Percentiles rank a stretch among this genome's conserved stretches.
Evolutionary conservation across 257 asterid species (phyloP).

Genomic region (Leonotis leonurus): DNA sequence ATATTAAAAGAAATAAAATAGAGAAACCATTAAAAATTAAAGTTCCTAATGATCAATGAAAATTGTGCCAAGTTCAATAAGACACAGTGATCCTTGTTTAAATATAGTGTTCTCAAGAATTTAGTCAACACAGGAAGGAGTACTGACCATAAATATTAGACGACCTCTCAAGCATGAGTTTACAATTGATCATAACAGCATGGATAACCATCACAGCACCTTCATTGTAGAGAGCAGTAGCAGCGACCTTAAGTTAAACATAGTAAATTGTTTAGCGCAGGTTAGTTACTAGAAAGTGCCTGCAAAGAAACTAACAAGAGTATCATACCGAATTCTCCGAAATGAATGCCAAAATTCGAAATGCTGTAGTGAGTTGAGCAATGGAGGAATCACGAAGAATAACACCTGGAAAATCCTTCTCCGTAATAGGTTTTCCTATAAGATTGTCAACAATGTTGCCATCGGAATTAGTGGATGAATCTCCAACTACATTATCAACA

Average conservation of each 20-base stretch:
- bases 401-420: constrained; percentile 88
- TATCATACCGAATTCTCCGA: constrained; percentile 69
- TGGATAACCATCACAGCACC: constrained; percentile 95
- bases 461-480: constrained; percentile 63
- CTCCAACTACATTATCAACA: constrained; percentile 81
- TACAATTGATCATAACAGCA: constrained; percentile 86
- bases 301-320: constrained; percentile 8
- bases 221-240: constrained; percentile 89
- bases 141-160: constrained; percentile 86
- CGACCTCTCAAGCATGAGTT: constrained; percentile 89
- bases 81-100: neutral
- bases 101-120: neutral
- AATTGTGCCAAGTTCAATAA: neutral
- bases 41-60: neutral
- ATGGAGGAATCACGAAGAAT: constrained; percentile 79
- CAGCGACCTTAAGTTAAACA: constrained; percentile 48
- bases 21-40: neutral
- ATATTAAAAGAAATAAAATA: neutral
- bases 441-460: constrained; percentile 79
- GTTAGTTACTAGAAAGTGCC: constrained; percentile 7
- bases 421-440: constrained; percentile 86
- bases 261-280: constrained; percentile 25
- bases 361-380: constrained; percentile 86
- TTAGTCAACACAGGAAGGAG: neutral
- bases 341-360: constrained; percentile 83